phyloP scores from a whole-genome alignment of 768 basidiomycete species.

The Dendrothele bispora region DNA sequence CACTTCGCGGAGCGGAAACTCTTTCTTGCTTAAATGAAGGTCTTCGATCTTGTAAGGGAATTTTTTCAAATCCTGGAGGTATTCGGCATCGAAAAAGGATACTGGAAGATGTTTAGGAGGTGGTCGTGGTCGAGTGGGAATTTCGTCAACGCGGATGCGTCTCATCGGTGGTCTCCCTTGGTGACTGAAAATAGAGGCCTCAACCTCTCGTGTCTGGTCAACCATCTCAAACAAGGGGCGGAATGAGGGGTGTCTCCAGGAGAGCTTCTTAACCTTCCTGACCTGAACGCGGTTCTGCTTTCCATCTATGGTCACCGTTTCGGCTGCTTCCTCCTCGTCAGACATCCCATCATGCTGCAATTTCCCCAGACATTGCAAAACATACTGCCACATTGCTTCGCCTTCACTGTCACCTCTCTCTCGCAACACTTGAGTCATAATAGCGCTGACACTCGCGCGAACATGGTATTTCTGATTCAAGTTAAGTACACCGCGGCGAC shows the following conservation, averaged over 20 bases:
- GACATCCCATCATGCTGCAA: constrained; percentile 2
- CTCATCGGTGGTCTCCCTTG: not conserved
- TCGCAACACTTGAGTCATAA: not conserved
- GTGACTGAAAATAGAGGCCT: not conserved
- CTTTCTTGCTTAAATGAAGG: too few relatives aligned
- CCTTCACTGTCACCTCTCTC: not conserved
- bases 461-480: constrained; percentile 1
- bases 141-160: not conserved
- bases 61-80: too few relatives aligned
- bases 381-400: not conserved
- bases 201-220: not conserved
- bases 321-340: constrained; percentile 5
- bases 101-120: not conserved
- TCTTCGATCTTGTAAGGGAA: too few relatives aligned
- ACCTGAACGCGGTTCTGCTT: not conserved
- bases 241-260: not conserved
- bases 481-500: not conserved
- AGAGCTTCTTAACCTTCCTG: not conserved
- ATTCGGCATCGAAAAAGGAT: not conserved
- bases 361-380: not conserved
- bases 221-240: not conserved
- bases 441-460: not conserved
- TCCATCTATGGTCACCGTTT: not conserved
- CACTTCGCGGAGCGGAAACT: too few relatives aligned
- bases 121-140: not conserved